Evolutionary conservation across 1,139 yeast species (phyloP), one percentile per base, ranked within the genome.

Genomic region (Yamadazyma mexicana): DNA sequence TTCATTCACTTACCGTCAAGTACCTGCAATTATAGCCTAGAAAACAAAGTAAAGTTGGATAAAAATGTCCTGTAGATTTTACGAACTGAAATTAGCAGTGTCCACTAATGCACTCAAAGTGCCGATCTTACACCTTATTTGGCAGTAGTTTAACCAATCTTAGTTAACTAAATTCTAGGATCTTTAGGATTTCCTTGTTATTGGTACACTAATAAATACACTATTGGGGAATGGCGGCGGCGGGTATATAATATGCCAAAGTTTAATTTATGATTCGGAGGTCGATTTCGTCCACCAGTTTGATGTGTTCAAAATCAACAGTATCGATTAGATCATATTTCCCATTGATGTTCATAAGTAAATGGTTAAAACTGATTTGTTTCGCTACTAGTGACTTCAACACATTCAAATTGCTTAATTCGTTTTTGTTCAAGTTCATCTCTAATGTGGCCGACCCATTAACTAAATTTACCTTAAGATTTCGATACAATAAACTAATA

Each of bases 341-440:
- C 5, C 54, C 55, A 35, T 46, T 45, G 32, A 62, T 46, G 35
- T 58, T 56, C 31, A 67, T 60, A 38, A 50, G 60, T 36, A 68
- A 52, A 32, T 58, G 59, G 17, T 49, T 54, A 42, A 54, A 66
- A 26, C 52, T 54, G 5, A 64, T 44, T 46, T 61, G 63, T 37
- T 54, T 59, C 34, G 53, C 54, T 6, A 68, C 44, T 28, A 58
- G 40, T 10, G 42, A 45, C 45, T 67, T 68, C 40, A 69, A 59
- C 24, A 59, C 67, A 5, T 50, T 52, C 2, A 62, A 41, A 4
- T 57, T 50, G 17, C 50, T 47, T 14, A 66, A 51, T 31, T 56
- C 60, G 12, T 49, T 38, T 43, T 62, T 62, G 37, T 57, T 53
- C 17, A 66, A 42, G 26, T 59, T 56, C 10, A 67, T 43, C 17